These are phyloP conservation scores for Pyrrhoderma lamaoense DNA, from an alignment of 1,284 basidiomycete genomes.

Conservation along the genomic window DNA sequence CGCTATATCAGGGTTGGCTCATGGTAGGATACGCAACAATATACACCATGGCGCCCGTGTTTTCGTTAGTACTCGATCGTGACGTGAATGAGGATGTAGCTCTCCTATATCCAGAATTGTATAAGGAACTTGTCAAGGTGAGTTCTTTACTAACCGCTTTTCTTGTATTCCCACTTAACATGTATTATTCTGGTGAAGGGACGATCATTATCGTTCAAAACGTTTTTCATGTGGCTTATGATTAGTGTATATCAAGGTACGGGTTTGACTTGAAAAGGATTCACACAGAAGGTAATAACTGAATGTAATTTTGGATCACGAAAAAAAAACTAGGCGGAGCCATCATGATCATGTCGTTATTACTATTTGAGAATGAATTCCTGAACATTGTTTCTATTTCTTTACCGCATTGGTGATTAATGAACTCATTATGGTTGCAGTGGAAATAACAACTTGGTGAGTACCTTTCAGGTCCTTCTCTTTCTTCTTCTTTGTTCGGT, in stretches of 20 bases:
- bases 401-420: conserved; percentile 96
- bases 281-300: too few relatives aligned
- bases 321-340: conserved; percentile 73
- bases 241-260: conserved; percentile 95
- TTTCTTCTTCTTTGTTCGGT: too few relatives aligned
- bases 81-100: conserved; percentile 97
- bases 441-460: conserved; percentile 96
- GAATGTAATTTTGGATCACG: too few relatives aligned
- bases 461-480: conserved; percentile 23
- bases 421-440: conserved; percentile 97
- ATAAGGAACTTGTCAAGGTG: conserved; percentile 95
- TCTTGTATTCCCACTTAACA: background rate
- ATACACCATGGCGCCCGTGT: conserved; percentile 98
- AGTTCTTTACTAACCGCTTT: conserved; percentile 19
- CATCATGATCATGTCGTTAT: conserved; percentile 96
- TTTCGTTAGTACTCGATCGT: conserved; percentile 91
- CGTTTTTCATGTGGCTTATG: conserved; percentile 97
- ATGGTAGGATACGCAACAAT: conserved; percentile 97
- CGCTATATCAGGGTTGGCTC: conserved; percentile 96
- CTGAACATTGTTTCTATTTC: conserved; percentile 97
- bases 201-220: conserved; percentile 89
- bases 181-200: conserved; percentile 45
- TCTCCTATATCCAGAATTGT: conserved; percentile 93
- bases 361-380: conserved; percentile 97
- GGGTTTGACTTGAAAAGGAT: too few relatives aligned